These are phyloP conservation scores for Neospermospora avenae DNA, from an alignment of 2,329 filamentous ascomycete genomes.

Conservation along the genomic window DNA sequence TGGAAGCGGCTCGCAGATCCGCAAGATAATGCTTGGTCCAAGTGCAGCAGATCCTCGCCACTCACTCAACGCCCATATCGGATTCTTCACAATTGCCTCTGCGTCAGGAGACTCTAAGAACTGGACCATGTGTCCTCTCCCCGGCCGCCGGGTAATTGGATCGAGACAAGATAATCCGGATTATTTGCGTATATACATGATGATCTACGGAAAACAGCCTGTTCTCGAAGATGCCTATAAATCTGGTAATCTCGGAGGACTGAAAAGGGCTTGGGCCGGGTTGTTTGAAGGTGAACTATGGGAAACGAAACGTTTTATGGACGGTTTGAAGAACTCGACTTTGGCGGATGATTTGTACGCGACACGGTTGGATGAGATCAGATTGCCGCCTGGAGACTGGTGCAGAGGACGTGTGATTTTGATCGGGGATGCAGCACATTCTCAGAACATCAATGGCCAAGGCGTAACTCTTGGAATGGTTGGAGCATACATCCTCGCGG, in stretches of 20 bases:
- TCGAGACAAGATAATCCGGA: conserved; percentile 40
- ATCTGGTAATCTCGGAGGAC: neutral
- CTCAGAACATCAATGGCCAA: conserved; percentile 46
- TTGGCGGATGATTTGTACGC: conserved; percentile 43
- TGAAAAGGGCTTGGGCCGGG: conserved; percentile 41
- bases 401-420: conserved; percentile 45
- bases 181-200: conserved; percentile 40
- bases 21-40: conserved; percentile 39
- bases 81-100: conserved; percentile 38
- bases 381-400: conserved; percentile 44
- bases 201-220: conserved; percentile 31
- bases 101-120: conserved; percentile 35
- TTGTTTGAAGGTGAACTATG: conserved; percentile 43
- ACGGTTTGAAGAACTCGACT: conserved; percentile 34
- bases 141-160: conserved; percentile 39
- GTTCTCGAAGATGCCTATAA: neutral
- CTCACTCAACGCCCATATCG: conserved; percentile 31
- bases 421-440: conserved; percentile 52
- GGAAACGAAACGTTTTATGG: conserved; percentile 42
- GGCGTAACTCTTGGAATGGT: conserved; percentile 48
- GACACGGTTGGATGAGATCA: conserved; percentile 35
- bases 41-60: conserved; percentile 22
- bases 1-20: conserved; percentile 48
- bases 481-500: conserved; percentile 53
- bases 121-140: conserved; percentile 38